Base-by-base conservation (phyloP, 1,139 yeast genomes). In the Magnusiomyces sp. region DNA sequence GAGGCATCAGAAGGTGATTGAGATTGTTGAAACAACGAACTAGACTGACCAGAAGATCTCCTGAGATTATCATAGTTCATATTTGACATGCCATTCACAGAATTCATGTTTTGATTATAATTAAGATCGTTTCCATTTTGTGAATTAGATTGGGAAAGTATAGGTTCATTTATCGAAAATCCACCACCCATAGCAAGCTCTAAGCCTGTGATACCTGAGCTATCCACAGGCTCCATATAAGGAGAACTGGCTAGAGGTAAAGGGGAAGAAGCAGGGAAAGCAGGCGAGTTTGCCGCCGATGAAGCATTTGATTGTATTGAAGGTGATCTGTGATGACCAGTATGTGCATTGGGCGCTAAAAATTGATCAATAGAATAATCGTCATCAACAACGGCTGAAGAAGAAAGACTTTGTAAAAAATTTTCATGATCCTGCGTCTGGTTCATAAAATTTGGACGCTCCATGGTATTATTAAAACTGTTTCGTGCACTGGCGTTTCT, bases 241-340 rank as follows among this genome's bases (percentile, higher is more conserved):
- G 61, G 61, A 11, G 61, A 57, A 33, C 52, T 47, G n/a, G 56
- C 41, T 4, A 51, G 51, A 5, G 49, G 47, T 4, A 45, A n/a
- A 2, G 53, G 53, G 2, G 53, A 51, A 2, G 50, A 16, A 5
- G 46, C 43, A 7, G 23, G 48, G 17, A 46, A 46, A 10, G 40
- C 34, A 6, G 54, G 54, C 2, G 52, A 49, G 19, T 51, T 52
- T 4, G 47, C 49, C 14, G 46, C 50, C 1, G 58, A 55, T 9
- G 59, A 55, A 7, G 52, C 48, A 17, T 54, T 57, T 4, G 59
- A 55, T 31, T 47, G 50, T 5, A 36, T 47, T 2, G 57, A 55
- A n/a, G 43, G 36, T 13, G 58, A 52, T 17, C 58, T 47, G 23
- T 49, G 46, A 40, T 49, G 58, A 10, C 51, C 46, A 14, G 42